phyloP scores from a whole-genome alignment of 345 rosid genomes.

The Clarkia xantiana region DNA sequence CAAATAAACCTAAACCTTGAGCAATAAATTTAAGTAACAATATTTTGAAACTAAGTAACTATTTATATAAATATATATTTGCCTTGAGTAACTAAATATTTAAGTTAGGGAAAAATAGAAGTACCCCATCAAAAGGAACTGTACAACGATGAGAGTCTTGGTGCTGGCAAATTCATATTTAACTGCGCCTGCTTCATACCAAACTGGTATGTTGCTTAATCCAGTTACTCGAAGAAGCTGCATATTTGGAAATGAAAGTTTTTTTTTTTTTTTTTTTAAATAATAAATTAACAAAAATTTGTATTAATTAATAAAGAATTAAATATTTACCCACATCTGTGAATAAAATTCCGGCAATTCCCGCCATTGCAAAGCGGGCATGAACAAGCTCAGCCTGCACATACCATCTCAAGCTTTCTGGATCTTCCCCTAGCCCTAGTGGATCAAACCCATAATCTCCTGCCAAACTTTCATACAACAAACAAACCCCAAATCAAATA shows the following conservation, averaged over 20 bases:
- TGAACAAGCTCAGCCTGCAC: conserved; percentile 95
- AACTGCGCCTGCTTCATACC: conserved; percentile 91
- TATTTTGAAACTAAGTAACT: too few relatives aligned
- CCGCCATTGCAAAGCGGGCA: conserved; percentile 87
- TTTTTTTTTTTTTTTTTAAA: too few relatives aligned
- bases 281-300: neutral
- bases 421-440: conserved; percentile 84
- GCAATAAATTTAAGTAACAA: too few relatives aligned
- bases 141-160: conserved; percentile 50
- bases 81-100: too few relatives aligned
- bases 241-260: conserved; percentile 4
- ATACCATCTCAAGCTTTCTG: conserved; percentile 81
- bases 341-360: conserved; percentile 83
- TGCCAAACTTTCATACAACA: conserved; percentile 28
- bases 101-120: too few relatives aligned
- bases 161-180: conserved; percentile 65
- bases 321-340: conserved; percentile 47
- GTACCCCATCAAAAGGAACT: conserved; percentile 83
- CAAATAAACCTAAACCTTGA: too few relatives aligned
- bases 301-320: neutral
- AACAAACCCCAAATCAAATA: neutral
- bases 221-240: conserved; percentile 75
- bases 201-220: conserved; percentile 55
- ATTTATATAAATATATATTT: too few relatives aligned
- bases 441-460: conserved; percentile 95